Evolutionary conservation across 2,329 filamentous ascomycete genomes (phyloP).

Genomic region (Cladosporium sp.): DNA sequence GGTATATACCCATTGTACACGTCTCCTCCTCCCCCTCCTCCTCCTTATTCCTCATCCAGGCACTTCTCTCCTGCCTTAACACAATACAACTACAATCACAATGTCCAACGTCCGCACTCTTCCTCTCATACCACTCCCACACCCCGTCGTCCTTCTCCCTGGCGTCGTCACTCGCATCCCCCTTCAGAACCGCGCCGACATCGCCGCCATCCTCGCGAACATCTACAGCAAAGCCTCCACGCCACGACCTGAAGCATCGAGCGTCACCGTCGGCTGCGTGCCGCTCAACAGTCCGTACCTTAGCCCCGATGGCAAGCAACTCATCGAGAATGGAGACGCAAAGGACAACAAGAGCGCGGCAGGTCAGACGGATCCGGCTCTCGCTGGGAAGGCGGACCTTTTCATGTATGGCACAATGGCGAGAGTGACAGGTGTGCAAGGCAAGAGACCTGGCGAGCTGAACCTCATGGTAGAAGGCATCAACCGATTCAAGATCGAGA

Average conservation of each 20-base stretch:
- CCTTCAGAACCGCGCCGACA: slow-evolving; percentile 79
- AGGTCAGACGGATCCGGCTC: slow-evolving; percentile 55
- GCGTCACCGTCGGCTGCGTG: slow-evolving; percentile 82
- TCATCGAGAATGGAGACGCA: slow-evolving; percentile 66
- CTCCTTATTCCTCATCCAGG: not conserved
- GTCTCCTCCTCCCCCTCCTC: not conserved
- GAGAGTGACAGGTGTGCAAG: slow-evolving; percentile 51
- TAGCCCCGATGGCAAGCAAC: slow-evolving; percentile 70
- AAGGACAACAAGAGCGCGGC: slow-evolving; percentile 46
- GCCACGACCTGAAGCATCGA: slow-evolving; percentile 61
- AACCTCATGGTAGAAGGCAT: slow-evolving; percentile 84
- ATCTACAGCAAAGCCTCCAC: slow-evolving; percentile 76
- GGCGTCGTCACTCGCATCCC: slow-evolving; percentile 82
- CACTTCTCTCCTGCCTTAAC: not conserved
- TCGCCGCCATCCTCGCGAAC: slow-evolving; percentile 81
- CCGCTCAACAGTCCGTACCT: slow-evolving; percentile 77
- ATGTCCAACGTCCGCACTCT: slow-evolving; percentile 45
- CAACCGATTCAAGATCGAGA: slow-evolving; percentile 72
- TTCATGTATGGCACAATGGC: slow-evolving; percentile 77
- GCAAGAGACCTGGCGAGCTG: slow-evolving; percentile 59
- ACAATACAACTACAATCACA: not conserved
- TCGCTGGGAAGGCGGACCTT: slow-evolving; percentile 60
- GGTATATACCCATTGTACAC: not conserved
- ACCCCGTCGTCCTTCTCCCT: slow-evolving; percentile 79
- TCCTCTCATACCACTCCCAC: slow-evolving; percentile 79